These are phyloP conservation scores for Royoungia palumana DNA, from an alignment of 768 basidiomycete genomes.

Conservation along the genomic window DNA sequence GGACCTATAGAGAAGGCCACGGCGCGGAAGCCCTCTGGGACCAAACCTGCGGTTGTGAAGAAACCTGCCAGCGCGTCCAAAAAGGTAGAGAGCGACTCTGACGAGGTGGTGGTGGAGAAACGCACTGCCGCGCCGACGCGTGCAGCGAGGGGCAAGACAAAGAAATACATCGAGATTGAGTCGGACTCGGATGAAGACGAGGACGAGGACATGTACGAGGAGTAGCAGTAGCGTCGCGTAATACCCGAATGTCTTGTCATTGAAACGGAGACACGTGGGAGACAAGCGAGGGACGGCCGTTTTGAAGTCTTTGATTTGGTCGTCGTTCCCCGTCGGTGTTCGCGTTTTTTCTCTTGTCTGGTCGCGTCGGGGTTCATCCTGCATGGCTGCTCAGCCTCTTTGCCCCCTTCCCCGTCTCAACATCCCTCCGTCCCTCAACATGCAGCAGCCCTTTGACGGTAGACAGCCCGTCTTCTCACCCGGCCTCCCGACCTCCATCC, in stretches of 20 bases:
- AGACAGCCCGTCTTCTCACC: slow-evolving; percentile 60
- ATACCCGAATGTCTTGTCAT: not conserved
- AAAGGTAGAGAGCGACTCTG: slow-evolving; percentile 41
- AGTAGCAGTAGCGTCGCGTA: no score
- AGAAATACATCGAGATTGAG: slow-evolving; percentile 62
- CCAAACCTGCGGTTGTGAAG: slow-evolving; percentile 56
- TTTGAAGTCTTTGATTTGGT: not conserved
- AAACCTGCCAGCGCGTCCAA: slow-evolving; percentile 44
- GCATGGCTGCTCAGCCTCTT: not conserved
- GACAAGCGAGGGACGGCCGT: slow-evolving; percentile 11
- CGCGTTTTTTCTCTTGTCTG: no score
- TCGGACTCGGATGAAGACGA: slow-evolving; percentile 46
- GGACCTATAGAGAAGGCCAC: slow-evolving; percentile 36
- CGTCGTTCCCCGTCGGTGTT: slow-evolving; percentile 1
- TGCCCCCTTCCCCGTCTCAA: slow-evolving; percentile 52
- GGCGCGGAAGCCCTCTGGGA: slow-evolving; percentile 53
- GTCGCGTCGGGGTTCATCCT: no score
- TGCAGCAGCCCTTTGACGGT: slow-evolving; percentile 54
- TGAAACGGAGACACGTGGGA: slow-evolving; percentile 11
- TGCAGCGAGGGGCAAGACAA: slow-evolving; percentile 45
- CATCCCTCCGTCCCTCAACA: slow-evolving; percentile 50
- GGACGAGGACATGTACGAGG: slow-evolving; percentile 43
- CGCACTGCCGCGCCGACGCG: slow-evolving; percentile 45
- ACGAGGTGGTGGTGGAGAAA: slow-evolving; percentile 34
- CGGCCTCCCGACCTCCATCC: slow-evolving; percentile 56